Conservation (phyloP, 2,329 filamentous ascomycete genomes). For the Fusarium sarcochroum region DNA sequence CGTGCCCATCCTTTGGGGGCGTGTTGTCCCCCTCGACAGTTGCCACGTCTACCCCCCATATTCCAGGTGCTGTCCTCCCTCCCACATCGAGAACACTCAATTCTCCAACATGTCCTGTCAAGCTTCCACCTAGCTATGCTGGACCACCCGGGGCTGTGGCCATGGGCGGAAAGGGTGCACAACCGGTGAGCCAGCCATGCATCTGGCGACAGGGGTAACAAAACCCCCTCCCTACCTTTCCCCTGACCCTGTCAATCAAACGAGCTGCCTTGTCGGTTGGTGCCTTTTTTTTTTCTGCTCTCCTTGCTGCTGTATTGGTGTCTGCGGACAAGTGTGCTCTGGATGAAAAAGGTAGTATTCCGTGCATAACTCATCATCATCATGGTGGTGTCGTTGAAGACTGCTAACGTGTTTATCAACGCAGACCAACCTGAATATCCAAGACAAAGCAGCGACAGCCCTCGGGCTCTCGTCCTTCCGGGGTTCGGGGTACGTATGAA, state of each 20-base stretch:
- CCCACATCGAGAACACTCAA: constrained; percentile 23
- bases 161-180: constrained; percentile 35
- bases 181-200: constrained; percentile 47
- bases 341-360: constrained; percentile 12
- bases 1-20: constrained; percentile 24
- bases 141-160: constrained; percentile 39
- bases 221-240: constrained; percentile 23
- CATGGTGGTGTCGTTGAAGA: constrained; percentile 19
- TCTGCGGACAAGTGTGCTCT: constrained; percentile 7
- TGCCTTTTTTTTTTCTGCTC: constrained; percentile 13
- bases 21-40: constrained; percentile 39
- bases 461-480: constrained; percentile 23
- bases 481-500: constrained; percentile 1
- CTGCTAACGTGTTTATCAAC: constrained; percentile 8
- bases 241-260: constrained; percentile 40
- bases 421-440: constrained; percentile 3
- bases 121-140: constrained; percentile 9
- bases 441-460: constrained; percentile 15
- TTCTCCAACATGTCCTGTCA: constrained; percentile 32
- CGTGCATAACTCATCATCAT: constrained; percentile 8
- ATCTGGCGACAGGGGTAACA: constrained; percentile 41
- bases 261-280: constrained; percentile 14
- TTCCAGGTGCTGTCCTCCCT: constrained; percentile 28
- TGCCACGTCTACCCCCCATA: constrained; percentile 46
- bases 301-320: constrained; percentile 12